phyloP scores from a whole-genome alignment of 495 filamentous ascomycete species.

The Monascus purpureus region DNA sequence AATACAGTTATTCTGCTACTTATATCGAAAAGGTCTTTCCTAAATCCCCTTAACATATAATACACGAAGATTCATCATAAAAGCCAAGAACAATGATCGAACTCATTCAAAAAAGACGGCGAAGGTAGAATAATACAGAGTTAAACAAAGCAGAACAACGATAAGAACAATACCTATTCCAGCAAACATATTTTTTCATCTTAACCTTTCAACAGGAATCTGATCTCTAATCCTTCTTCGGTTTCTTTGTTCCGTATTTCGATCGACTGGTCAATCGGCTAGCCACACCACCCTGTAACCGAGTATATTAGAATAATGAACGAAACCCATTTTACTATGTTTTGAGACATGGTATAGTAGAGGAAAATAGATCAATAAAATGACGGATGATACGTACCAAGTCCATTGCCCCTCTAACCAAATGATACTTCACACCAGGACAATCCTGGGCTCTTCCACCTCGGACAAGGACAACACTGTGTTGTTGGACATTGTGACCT shows the following conservation, averaged over 20 bases:
- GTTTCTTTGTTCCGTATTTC: conserved; percentile 98
- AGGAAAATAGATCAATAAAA: conserved; percentile 1
- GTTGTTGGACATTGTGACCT: conserved; percentile 97
- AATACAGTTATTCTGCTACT: no score
- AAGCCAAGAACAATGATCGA: no score
- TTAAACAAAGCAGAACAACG: neutral
- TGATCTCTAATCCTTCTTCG: conserved; percentile 48
- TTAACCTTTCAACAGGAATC: neutral
- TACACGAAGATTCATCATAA: no score
- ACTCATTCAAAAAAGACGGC: no score
- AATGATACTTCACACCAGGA: conserved; percentile 90
- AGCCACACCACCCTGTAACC: conserved; percentile 69
- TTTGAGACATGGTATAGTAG: no score
- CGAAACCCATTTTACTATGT: no score
- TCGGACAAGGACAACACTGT: conserved; percentile 87
- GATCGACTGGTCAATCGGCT: conserved; percentile 71
- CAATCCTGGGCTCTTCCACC: conserved; percentile 92
- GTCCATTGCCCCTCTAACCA: conserved; percentile 87
- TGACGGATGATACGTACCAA: conserved; percentile 47
- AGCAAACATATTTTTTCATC: neutral
- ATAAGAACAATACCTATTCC: neutral
- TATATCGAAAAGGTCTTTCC: no score
- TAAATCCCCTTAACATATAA: no score
- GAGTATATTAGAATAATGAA: conserved; percentile 8
- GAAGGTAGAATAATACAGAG: no score